phyloP scores from a whole-genome alignment of 2,329 filamentous ascomycete species.

The Talaromyces sp. region DNA sequence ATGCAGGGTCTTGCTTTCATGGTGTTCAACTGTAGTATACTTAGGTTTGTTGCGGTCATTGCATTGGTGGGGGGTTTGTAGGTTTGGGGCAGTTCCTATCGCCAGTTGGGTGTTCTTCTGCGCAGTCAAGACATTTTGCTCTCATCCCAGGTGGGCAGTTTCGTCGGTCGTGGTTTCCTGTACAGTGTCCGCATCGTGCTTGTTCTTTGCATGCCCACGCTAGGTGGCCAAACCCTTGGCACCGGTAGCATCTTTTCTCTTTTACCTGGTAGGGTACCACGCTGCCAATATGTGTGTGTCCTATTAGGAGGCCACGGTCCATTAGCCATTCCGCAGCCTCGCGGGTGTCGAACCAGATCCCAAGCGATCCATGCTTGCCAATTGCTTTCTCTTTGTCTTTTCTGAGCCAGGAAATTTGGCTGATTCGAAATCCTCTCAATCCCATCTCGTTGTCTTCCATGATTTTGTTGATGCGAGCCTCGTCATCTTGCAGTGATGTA shows the following conservation, averaged over 20 bases:
- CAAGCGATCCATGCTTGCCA: background rate
- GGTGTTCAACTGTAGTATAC: background rate
- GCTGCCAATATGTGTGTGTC: background rate
- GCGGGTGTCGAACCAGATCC: background rate
- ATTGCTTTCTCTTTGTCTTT: conserved; percentile 2
- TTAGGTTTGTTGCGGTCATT: conserved; percentile 2
- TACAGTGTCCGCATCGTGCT: background rate
- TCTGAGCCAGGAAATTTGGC: background rate
- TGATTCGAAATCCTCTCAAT: background rate
- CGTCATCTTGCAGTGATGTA: background rate
- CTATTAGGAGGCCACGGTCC: background rate
- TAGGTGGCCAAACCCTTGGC: background rate
- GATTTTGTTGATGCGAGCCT: background rate
- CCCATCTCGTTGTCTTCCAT: background rate
- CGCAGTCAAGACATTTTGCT: background rate
- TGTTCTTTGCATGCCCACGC: background rate
- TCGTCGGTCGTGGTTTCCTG: background rate
- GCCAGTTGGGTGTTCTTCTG: background rate
- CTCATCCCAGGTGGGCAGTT: background rate
- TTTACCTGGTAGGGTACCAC: background rate
- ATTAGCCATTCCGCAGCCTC: background rate
- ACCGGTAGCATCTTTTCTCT: conserved; percentile 1
- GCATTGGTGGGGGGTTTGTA: background rate
- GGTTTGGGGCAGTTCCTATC: background rate
- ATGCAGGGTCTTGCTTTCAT: conserved; percentile 19